Evolutionary conservation across 2,329 filamentous ascomycete genomes (phyloP).

Genomic region (Sporothrix inflata): DNA sequence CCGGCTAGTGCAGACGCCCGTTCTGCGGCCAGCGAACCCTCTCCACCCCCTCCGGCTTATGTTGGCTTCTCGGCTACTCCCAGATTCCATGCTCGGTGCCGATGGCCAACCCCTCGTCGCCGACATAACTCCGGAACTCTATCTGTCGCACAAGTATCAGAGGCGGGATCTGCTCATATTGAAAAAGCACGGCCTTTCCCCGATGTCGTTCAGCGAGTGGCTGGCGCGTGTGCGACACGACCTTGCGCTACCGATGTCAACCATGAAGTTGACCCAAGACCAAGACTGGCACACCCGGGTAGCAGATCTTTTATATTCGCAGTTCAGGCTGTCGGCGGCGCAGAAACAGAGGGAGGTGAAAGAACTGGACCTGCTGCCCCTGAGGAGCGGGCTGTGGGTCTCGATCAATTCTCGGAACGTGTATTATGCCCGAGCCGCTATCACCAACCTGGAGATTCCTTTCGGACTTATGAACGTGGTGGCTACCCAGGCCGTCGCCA

Average conservation of each 20-base stretch:
- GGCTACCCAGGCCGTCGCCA: background rate
- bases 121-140: too few relatives aligned
- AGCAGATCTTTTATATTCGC: too few relatives aligned
- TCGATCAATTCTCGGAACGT: background rate
- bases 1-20: background rate
- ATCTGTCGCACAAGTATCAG: too few relatives aligned
- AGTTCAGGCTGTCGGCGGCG: background rate
- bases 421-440: background rate
- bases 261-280: too few relatives aligned
- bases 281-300: too few relatives aligned
- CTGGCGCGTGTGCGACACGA: too few relatives aligned
- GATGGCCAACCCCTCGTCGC: background rate
- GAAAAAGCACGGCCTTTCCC: too few relatives aligned
- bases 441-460: background rate
- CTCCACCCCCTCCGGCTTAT: background rate
- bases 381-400: background rate
- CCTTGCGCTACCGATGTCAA: too few relatives aligned
- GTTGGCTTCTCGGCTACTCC: too few relatives aligned
- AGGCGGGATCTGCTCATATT: too few relatives aligned
- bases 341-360: background rate
- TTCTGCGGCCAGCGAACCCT: background rate
- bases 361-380: background rate
- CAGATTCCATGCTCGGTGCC: too few relatives aligned
- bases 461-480: background rate
- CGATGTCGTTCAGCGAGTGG: too few relatives aligned